phyloP scores from a whole-genome alignment of 2,329 filamentous ascomycete genomes.

The Aspergillus quadrilineatus region DNA sequence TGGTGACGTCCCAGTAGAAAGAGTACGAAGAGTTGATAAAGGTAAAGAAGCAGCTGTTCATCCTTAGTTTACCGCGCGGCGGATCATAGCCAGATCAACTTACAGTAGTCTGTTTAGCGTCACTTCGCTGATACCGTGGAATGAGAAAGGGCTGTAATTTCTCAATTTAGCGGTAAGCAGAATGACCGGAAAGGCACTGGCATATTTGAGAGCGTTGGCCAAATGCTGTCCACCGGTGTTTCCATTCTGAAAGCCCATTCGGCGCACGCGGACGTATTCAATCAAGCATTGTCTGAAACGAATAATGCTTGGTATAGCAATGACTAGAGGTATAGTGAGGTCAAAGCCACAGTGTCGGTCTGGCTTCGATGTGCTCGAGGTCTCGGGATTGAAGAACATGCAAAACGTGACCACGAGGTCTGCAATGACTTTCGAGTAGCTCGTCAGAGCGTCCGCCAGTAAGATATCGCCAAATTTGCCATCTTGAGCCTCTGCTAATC shows the following conservation, averaged over 20 bases:
- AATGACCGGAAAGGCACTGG: slow-evolving; percentile 90
- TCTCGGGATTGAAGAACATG: slow-evolving; percentile 77
- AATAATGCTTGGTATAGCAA: slow-evolving; percentile 79
- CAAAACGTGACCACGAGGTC: slow-evolving; percentile 86
- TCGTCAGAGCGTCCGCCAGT: slow-evolving; percentile 89
- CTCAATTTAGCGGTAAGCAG: slow-evolving; percentile 74
- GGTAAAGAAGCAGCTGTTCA: slow-evolving; percentile 68
- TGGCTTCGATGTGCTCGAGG: slow-evolving; percentile 74
- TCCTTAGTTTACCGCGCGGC: not conserved
- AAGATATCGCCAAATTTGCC: slow-evolving; percentile 94
- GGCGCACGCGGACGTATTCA: slow-evolving; percentile 73
- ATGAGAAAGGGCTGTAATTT: slow-evolving; percentile 53
- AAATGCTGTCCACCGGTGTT: slow-evolving; percentile 84
- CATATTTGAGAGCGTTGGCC: slow-evolving; percentile 92
- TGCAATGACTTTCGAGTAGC: slow-evolving; percentile 87
- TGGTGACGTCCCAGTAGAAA: slow-evolving; percentile 98
- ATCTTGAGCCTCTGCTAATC: slow-evolving; percentile 79
- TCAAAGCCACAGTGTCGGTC: slow-evolving; percentile 78
- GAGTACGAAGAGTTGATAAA: slow-evolving; percentile 85
- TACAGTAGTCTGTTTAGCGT: slow-evolving; percentile 58
- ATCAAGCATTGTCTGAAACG: slow-evolving; percentile 89
- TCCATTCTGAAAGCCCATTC: slow-evolving; percentile 46
- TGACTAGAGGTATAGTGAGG: slow-evolving; percentile 78
- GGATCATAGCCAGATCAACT: slow-evolving; percentile 15
- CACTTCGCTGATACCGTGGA: slow-evolving; percentile 54